Base-by-base conservation (phyloP, 2,329 filamentous ascomycete genomes). In the Bipolaris zeicola region DNA sequence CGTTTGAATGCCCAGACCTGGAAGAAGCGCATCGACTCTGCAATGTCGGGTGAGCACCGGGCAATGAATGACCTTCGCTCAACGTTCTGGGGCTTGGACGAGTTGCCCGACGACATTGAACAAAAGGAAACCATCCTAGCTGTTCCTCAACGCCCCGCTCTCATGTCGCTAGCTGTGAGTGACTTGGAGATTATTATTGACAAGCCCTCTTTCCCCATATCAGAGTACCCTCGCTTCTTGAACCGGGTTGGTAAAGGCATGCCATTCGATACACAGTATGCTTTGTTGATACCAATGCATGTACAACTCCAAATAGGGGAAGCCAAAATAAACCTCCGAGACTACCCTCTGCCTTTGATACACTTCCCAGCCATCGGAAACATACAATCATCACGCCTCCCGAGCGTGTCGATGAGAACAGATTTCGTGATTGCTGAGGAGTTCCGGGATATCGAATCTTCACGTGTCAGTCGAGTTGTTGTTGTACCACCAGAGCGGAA, bases 351-450 rank as follows among this genome's bases (percentile, higher is more conserved):
- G 20, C 95, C 96, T 3, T 80, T 99, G 24, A 76, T 99, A 28
- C 95, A 99, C 73, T 90, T 99, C 18, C 95, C 96, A 0, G 84
- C 89, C 0, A 85, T 97, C 59, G 89, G 91, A 58, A 81, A 87
- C 14, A 89, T 88, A 0, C 94, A 98, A 72, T 91, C 92, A 1
- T 85, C 89, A 5, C 86, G 90, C 53, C 77, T 93, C 31, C 88
- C 91, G n/a, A 89, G 92, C 48, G 85, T 96, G 72, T 92, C 90
- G 0, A 80, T 99, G 50, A 89, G 87, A 64, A 90, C 93, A 1
- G 91, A 99, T 70, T 97, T 99, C 72, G 93, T 99, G 5, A 89
- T 99, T 59, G 96, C 92, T 0, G 95, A 99, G 77, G 96, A 99
- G 73, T 96, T 88, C 66, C 85, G 92, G 58, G 90, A 92, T 18